Percentiles rank a stretch among this genome's conserved stretches.
phyloP scores from a whole-genome alignment of 257 asterid genomes.

The Rauvolfia tetraphylla region DNA sequence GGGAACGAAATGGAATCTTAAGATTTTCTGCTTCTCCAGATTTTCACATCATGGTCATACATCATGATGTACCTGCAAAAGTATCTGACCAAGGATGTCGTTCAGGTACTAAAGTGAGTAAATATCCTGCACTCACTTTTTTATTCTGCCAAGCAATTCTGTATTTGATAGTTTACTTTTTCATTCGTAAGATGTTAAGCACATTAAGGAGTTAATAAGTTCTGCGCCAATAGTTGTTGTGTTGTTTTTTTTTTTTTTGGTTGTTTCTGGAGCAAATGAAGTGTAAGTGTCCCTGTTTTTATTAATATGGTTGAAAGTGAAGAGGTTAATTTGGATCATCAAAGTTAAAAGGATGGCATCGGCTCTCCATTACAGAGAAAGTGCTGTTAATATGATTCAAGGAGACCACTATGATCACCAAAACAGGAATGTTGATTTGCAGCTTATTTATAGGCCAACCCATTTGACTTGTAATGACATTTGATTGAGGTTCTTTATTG shows the following conservation, averaged over 20 bases:
- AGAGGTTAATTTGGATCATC: neutral
- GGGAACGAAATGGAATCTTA: constrained; percentile 12
- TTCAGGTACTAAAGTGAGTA: constrained; percentile 60
- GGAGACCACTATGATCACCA: neutral
- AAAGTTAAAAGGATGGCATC: neutral
- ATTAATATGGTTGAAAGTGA: neutral
- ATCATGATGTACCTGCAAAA: constrained; percentile 78
- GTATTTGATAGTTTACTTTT: neutral
- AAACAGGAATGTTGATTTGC: neutral
- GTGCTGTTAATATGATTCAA: neutral
- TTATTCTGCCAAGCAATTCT: neutral
- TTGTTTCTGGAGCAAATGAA: neutral
- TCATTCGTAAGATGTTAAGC: neutral
- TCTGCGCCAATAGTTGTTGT: neutral
- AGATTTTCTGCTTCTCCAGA: constrained; percentile 45
- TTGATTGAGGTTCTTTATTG: neutral
- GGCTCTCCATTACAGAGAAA: neutral
- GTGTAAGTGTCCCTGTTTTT: neutral
- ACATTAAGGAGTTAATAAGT: neutral
- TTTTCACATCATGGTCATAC: constrained; percentile 82
- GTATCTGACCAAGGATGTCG: constrained; percentile 58
- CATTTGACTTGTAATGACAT: neutral
- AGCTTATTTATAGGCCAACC: neutral
- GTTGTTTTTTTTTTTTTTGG: neutral
- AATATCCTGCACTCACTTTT: constrained; percentile 11